Evolutionary conservation across 495 filamentous ascomycete genomes (phyloP).

Genomic region (Penicillium ochrochloron): DNA sequence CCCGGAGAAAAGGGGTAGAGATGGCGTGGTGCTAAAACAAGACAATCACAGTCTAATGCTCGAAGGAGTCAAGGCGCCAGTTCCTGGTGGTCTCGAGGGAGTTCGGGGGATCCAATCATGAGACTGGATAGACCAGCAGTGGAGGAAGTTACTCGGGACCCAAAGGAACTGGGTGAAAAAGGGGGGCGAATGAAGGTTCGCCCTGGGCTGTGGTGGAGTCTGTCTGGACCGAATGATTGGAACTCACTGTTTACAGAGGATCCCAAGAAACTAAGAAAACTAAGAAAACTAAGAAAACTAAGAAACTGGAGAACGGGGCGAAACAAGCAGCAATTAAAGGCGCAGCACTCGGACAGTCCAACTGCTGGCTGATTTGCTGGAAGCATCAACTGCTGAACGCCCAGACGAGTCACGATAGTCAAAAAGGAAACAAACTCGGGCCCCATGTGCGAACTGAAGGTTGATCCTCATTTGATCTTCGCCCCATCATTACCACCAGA

Average conservation of each 20-base stretch:
- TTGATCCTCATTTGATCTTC: constrained; percentile 23
- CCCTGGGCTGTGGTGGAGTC: not conserved
- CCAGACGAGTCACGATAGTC: not conserved
- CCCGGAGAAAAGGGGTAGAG: constrained; percentile 17
- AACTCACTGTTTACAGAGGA: not conserved
- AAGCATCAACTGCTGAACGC: not conserved
- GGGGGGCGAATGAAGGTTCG: constrained; percentile 18
- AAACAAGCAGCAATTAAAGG: constrained; percentile 7
- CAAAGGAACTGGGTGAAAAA: constrained; percentile 15
- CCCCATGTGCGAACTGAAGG: constrained; percentile 12
- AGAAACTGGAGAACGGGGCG: not conserved
- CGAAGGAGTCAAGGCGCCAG: constrained; percentile 23
- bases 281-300: not conserved
- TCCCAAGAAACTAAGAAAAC: no score
- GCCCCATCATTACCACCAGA: constrained; percentile 6
- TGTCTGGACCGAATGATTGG: constrained; percentile 2
- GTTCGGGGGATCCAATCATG: constrained; percentile 19
- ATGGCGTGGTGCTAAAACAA: constrained; percentile 20
- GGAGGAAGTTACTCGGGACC: constrained; percentile 9
- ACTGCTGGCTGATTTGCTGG: not conserved
- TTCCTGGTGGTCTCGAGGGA: constrained; percentile 17
- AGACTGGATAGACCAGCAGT: constrained; percentile 6
- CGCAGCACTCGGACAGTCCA: constrained; percentile 1
- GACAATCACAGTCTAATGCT: constrained; percentile 25
- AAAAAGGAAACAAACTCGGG: not conserved